Conservation (phyloP, 1,284 basidiomycete genomes). For the Mrakiaceae sp. region DNA sequence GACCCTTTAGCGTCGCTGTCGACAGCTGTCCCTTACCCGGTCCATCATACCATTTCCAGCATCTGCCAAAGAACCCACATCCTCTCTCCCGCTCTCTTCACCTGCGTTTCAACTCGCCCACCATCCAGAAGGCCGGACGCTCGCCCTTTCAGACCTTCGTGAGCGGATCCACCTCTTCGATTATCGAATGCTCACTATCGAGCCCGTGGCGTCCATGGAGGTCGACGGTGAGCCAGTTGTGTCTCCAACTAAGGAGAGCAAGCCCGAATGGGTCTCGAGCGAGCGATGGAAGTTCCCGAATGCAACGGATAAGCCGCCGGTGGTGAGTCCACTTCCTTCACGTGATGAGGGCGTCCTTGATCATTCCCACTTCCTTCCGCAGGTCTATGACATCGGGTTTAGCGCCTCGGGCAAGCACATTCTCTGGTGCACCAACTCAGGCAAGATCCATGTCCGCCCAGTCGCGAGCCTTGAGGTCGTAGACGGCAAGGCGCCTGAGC, state of each 20-base stretch:
- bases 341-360: not conserved
- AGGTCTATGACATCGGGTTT: constrained; percentile 4
- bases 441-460: constrained; percentile 3
- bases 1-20: not conserved
- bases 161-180: not conserved
- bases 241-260: not conserved
- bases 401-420: constrained; percentile 10
- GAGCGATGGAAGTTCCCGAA: not conserved
- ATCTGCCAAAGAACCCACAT: not conserved
- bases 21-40: not conserved
- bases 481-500: not conserved
- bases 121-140: not conserved
- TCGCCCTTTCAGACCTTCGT: not conserved
- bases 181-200: not conserved
- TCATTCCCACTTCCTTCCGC: not conserved
- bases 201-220: not conserved
- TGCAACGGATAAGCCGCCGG: not conserved
- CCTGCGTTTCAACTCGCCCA: not conserved
- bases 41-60: not conserved
- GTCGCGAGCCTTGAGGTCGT: not conserved
- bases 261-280: not conserved
- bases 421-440: not conserved
- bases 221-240: not conserved
- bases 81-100: not conserved
- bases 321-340: not conserved